These are phyloP conservation scores for Penstemon newberryi DNA, from an alignment of 257 asterid genomes.

Conservation along the genomic window DNA sequence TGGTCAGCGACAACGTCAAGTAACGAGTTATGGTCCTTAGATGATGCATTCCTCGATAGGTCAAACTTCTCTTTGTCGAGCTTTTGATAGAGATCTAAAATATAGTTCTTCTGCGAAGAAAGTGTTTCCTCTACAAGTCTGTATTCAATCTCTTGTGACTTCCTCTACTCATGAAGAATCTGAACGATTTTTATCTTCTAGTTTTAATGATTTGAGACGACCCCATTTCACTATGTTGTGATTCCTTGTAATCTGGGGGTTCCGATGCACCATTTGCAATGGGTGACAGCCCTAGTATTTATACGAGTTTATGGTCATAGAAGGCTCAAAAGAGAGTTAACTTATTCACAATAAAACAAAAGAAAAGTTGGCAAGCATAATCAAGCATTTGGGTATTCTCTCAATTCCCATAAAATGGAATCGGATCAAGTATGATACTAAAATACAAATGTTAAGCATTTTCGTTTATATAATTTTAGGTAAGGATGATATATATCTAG, in stretches of 20 bases:
- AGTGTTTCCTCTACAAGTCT: conserved; percentile 59
- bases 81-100: conserved; percentile 52
- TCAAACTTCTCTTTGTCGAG: conserved; percentile 53
- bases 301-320: background rate
- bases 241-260: background rate
- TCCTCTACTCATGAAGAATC: conserved; percentile 38
- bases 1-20: conserved; percentile 45
- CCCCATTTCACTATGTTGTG: background rate
- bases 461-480: no score
- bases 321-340: background rate
- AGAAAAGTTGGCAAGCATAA: background rate
- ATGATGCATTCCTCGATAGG: conserved; percentile 35
- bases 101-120: conserved; percentile 44
- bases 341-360: background rate
- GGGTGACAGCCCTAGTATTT: background rate
- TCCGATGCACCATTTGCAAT: background rate
- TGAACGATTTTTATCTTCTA: conserved; percentile 41
- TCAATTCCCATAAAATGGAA: no score
- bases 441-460: no score
- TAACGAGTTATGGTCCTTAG: conserved; percentile 34
- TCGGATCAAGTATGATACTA: background rate
- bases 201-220: conserved; percentile 9
- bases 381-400: conserved; percentile 1
- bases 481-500: no score
- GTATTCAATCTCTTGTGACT: conserved; percentile 61